Conservation (phyloP, 148 eudicot species). For the Pouteria glomerata region DNA sequence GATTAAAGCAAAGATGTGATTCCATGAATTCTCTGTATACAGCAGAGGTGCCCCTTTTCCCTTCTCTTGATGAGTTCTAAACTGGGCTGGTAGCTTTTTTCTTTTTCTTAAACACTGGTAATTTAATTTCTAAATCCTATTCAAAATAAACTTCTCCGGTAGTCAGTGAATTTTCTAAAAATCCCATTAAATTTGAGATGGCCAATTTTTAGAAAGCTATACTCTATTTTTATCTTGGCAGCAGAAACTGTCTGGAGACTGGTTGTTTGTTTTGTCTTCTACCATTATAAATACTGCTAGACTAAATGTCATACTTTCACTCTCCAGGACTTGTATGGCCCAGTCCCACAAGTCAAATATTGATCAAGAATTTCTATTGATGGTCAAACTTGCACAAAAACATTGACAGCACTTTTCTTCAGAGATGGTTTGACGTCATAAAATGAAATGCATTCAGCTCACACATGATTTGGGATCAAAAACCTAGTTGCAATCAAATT, state of each 20-base stretch:
- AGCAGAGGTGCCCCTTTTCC: too few relatives aligned
- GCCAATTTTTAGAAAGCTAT: background rate
- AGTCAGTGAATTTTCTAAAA: too few relatives aligned
- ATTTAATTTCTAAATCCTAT: background rate
- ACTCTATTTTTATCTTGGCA: too few relatives aligned
- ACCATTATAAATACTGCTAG: too few relatives aligned
- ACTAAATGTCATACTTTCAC: too few relatives aligned
- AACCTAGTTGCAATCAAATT: background rate
- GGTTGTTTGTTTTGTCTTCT: too few relatives aligned
- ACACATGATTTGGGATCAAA: too few relatives aligned
- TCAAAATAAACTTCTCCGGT: background rate
- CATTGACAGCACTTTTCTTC: background rate
- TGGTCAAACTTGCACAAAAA: background rate
- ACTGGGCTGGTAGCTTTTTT: too few relatives aligned
- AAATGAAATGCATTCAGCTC: background rate
- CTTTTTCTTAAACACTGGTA: background rate
- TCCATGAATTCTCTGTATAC: too few relatives aligned
- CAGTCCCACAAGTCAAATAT: background rate
- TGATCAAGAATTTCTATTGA: background rate
- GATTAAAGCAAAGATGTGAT: too few relatives aligned
- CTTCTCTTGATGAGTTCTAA: too few relatives aligned
- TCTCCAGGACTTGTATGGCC: background rate
- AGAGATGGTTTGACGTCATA: background rate
- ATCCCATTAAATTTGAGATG: background rate
- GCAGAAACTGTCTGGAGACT: too few relatives aligned